Base-by-base conservation (phyloP, 768 basidiomycete species). In the Naganishia vaughanmartiniae region DNA sequence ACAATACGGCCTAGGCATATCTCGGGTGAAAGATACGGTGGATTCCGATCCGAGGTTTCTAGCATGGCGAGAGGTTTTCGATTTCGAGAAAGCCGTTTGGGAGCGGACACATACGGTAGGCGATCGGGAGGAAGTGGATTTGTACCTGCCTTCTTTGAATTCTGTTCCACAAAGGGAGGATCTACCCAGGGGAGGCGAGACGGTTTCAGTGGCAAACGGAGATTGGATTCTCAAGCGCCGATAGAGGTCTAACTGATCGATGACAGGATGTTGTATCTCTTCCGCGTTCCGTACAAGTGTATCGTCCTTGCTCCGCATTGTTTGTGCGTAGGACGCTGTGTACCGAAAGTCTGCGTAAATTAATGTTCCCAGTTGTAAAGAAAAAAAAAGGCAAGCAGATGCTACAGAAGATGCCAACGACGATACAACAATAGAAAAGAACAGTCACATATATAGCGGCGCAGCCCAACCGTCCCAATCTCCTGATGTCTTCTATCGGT, bases 1-100 rank as follows among this genome's bases (percentile, higher is more conserved):
- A 30, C 57, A 33, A 33, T n/a, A 58, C 34, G 57, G 33, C 17
- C 14, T 58, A 21, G 57, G 57, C 21, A 58, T 58, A 15, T 31
- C 57, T 2, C 34, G 57, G 12, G 21, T 58, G 21, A 10, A 33
- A 14, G n/a, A 24, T 21, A 39, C 33, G 57, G 21, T 34, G 34
- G 57, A 33, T 10, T 39, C 9, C 31, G 34, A 39, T 34, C 33
- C 57, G 33, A 33, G 34, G 57, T 58, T 58, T 21, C 17, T 58
- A 2, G 57, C 34, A 10, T 58, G 57, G 57, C 14, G 34, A 39
- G 57, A 58, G 34, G 34, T 39, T 19, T 39, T 34, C 57, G 24
- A 58, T 24, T 39, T 21, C 11, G 34, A 39, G 4, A 5, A 14
- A 21, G 57, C 33, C 34, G 24, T 2, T 4, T 58, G 57, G 57